Conservation (phyloP, 78 protist species). For the Chrysochromulina tobinii region DNA sequence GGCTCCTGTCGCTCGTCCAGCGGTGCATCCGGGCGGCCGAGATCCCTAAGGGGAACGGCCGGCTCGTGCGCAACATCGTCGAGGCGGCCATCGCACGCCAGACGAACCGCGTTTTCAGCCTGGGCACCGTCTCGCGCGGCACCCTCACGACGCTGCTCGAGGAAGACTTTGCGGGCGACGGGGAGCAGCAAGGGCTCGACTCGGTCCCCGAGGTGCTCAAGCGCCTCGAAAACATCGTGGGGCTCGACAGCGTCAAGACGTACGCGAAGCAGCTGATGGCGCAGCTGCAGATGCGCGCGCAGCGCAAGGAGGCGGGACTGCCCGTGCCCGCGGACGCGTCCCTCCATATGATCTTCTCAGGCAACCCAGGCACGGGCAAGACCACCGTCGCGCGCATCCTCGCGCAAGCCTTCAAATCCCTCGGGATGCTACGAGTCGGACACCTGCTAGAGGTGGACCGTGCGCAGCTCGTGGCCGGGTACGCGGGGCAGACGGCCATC, state of each 20-base stretch:
- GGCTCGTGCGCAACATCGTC: constrained; percentile 26
- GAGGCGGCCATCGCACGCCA: constrained; percentile 13
- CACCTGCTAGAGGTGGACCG: constrained; percentile 31
- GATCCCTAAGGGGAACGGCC: constrained; percentile 42
- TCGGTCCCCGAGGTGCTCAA: background rate
- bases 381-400: constrained; percentile 54
- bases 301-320: constrained; percentile 21
- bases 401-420: background rate
- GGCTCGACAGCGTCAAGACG: constrained; percentile 12
- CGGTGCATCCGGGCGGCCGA: background rate
- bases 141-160: constrained; percentile 31
- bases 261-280: background rate
- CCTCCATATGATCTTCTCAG: constrained; percentile 40
- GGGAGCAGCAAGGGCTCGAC: too few species aligned
- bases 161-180: background rate
- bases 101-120: constrained; percentile 27
- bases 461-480: constrained; percentile 31
- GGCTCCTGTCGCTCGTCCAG: background rate
- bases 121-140: constrained; percentile 26
- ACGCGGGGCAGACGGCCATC: constrained; percentile 43
- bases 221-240: constrained; percentile 25
- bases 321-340: background rate
- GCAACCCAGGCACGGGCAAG: constrained; percentile 68
- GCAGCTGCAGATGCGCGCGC: background rate
- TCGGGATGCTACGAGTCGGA: background rate